A percentile compares a stretch with the other conserved stretches of the same genome.
Evolutionary conservation across 192 early-diverging fungal species (phyloP).

Genomic region (Coemansia sp.): DNA sequence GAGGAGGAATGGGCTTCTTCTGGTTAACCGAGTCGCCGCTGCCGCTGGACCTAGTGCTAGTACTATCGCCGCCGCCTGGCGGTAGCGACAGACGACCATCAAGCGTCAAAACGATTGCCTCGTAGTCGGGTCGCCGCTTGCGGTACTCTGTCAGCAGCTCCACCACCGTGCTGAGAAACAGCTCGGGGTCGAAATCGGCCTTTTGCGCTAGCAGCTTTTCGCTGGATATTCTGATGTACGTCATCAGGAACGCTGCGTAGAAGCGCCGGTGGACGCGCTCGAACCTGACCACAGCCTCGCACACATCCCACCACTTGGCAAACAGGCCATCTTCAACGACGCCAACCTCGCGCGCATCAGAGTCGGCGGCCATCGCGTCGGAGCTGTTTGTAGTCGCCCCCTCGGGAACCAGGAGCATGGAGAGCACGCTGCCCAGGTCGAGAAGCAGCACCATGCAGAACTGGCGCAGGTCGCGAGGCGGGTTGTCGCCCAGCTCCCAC

Average conservation of each 20-base stretch:
- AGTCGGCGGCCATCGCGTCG: slow-evolving; percentile 11
- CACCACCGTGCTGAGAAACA: slow-evolving; percentile 46
- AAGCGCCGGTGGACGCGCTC: slow-evolving; percentile 40
- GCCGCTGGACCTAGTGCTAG: slow-evolving; percentile 1
- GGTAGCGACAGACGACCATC: slow-evolving; percentile 29
- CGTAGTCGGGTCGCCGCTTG: slow-evolving; percentile 57
- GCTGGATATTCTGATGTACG: slow-evolving; percentile 48
- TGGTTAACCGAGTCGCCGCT: background rate
- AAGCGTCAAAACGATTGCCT: slow-evolving; percentile 40
- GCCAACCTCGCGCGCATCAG: slow-evolving; percentile 42
- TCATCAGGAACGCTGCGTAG: slow-evolving; percentile 33
- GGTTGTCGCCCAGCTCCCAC: slow-evolving; percentile 57
- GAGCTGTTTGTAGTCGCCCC: background rate
- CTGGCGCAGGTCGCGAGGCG: slow-evolving; percentile 53
- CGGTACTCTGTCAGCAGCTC: slow-evolving; percentile 58
- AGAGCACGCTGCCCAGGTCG: slow-evolving; percentile 50
- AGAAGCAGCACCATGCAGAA: slow-evolving; percentile 57
- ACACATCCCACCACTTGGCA: slow-evolving; percentile 54
- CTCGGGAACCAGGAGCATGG: slow-evolving; percentile 41
- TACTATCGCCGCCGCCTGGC: background rate
- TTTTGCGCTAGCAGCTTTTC: slow-evolving; percentile 52
- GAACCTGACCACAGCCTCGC: slow-evolving; percentile 39
- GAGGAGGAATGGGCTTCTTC: slow-evolving; percentile 7
- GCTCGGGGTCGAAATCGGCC: slow-evolving; percentile 52
- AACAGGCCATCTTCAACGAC: slow-evolving; percentile 48